These are phyloP conservation scores for Russula vinacea DNA, from an alignment of 768 basidiomycete genomes.

Conservation along the genomic window DNA sequence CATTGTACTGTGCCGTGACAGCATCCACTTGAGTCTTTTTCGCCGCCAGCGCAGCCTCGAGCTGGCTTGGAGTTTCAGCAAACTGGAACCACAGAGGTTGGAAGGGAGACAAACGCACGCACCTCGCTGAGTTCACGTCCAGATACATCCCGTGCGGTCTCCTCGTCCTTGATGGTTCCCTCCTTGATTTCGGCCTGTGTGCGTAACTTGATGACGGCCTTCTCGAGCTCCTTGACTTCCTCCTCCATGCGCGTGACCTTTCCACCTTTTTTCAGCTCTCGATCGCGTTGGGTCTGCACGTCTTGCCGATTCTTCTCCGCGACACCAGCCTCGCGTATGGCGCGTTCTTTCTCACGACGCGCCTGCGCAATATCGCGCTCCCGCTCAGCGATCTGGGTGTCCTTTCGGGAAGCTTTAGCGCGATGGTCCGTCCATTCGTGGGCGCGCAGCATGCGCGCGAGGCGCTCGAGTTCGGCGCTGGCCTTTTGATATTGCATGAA, in stretches of 20 bases:
- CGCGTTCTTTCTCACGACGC: constrained; percentile 49
- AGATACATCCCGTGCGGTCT: constrained; percentile 50
- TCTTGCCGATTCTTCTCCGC: constrained; percentile 65
- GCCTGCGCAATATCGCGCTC: constrained; percentile 47
- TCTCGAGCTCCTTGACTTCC: constrained; percentile 71
- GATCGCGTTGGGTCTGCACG: constrained; percentile 74
- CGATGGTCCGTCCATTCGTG: constrained; percentile 79
- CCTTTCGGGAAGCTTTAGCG: constrained; percentile 52
- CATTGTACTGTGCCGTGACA: constrained; percentile 52
- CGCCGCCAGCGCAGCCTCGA: constrained; percentile 51
- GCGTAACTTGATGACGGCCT: constrained; percentile 72
- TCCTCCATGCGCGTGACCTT: constrained; percentile 85
- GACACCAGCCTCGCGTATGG: constrained; percentile 51
- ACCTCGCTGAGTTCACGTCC: constrained; percentile 63
- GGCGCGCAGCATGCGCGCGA: constrained; percentile 77
- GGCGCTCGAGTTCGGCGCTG: constrained; percentile 79
- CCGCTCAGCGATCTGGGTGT: constrained; percentile 51
- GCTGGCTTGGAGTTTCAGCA: constrained; percentile 41
- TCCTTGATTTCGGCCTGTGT: constrained; percentile 85
- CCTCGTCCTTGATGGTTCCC: constrained; percentile 74
- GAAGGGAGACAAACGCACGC: constrained; percentile 28
- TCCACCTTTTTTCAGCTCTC: constrained; percentile 89
- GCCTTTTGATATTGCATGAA: constrained; percentile 91
- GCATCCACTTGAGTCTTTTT: constrained; percentile 60
- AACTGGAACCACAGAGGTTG: not conserved